Conservation (phyloP, 2,329 filamentous ascomycete species). For the Penicillium sp. region DNA sequence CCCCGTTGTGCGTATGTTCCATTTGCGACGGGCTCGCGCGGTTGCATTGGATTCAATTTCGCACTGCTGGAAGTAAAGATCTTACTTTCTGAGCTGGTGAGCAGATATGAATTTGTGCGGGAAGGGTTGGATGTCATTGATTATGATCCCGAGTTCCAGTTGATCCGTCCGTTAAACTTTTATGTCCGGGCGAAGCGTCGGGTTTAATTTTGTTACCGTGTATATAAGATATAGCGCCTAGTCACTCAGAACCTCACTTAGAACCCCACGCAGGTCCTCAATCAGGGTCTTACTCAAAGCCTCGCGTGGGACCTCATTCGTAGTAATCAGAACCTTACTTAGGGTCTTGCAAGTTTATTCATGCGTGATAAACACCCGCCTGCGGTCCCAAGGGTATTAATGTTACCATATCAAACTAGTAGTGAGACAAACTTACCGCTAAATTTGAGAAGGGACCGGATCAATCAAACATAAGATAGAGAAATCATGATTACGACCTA, state of each 20-base stretch:
- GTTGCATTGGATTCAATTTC: slow-evolving; percentile 68
- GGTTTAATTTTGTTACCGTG: background rate
- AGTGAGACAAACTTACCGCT: too few species aligned
- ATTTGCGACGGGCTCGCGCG: slow-evolving; percentile 60
- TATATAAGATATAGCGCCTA: background rate
- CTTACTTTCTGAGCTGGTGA: slow-evolving; percentile 58
- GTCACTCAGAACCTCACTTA: too few species aligned
- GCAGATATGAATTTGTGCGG: slow-evolving; percentile 52
- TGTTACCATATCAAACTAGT: too few species aligned
- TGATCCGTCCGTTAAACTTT: slow-evolving; percentile 27
- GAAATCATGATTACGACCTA: background rate
- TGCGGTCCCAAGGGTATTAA: too few species aligned
- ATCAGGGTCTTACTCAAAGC: too few species aligned
- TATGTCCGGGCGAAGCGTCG: slow-evolving; percentile 39
- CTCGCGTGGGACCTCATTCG: too few species aligned
- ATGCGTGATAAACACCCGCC: too few species aligned
- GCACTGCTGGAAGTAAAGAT: slow-evolving; percentile 64
- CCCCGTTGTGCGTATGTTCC: slow-evolving; percentile 60
- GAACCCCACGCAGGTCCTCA: too few species aligned
- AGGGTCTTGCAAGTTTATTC: too few species aligned
- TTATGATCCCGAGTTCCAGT: slow-evolving; percentile 27
- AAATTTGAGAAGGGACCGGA: too few species aligned
- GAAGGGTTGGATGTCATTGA: background rate
- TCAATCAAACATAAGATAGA: background rate
- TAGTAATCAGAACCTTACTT: too few species aligned